phyloP scores from a whole-genome alignment of 768 basidiomycete genomes.

The Amanita inopinata region DNA sequence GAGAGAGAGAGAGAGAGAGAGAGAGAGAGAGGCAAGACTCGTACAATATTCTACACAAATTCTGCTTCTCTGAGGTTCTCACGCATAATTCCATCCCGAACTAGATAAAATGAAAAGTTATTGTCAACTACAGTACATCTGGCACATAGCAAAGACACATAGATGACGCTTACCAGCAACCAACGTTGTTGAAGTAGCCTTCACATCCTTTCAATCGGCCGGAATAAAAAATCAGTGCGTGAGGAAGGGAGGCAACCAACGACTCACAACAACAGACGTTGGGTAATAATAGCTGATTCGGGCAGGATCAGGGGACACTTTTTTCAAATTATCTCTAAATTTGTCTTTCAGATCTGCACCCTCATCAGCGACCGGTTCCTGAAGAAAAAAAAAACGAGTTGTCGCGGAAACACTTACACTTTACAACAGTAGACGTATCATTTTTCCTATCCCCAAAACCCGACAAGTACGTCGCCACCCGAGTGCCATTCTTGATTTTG shows the following conservation, averaged over 20 bases:
- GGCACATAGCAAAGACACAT: background rate
- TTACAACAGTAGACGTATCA: conserved; percentile 39
- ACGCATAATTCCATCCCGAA: conserved; percentile 45
- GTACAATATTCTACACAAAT: conserved; percentile 20
- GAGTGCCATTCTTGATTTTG: conserved; percentile 35
- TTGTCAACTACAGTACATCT: conserved; percentile 1
- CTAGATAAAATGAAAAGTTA: conserved; percentile 17
- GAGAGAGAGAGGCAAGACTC: background rate
- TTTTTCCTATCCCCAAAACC: conserved; percentile 58
- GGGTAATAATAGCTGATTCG: conserved; percentile 48
- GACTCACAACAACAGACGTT: conserved; percentile 50
- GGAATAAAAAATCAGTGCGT: background rate
- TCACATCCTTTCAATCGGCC: conserved; percentile 37
- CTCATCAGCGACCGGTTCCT: conserved; percentile 9
- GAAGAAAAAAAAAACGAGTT: background rate
- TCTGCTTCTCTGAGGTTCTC: conserved; percentile 40
- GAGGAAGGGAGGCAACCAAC: background rate
- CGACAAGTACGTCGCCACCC: conserved; percentile 44
- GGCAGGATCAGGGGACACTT: conserved; percentile 33
- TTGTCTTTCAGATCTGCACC: conserved; percentile 29
- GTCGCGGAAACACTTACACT: conserved; percentile 40
- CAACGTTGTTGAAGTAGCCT: conserved; percentile 42
- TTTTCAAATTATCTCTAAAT: conserved; percentile 43
- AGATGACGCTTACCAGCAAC: conserved; percentile 31
- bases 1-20: background rate